Percentiles rank a stretch among this genome's conserved stretches.
Conservation (phyloP, 73 alveolate species). For the Diophrys appendiculata region DNA sequence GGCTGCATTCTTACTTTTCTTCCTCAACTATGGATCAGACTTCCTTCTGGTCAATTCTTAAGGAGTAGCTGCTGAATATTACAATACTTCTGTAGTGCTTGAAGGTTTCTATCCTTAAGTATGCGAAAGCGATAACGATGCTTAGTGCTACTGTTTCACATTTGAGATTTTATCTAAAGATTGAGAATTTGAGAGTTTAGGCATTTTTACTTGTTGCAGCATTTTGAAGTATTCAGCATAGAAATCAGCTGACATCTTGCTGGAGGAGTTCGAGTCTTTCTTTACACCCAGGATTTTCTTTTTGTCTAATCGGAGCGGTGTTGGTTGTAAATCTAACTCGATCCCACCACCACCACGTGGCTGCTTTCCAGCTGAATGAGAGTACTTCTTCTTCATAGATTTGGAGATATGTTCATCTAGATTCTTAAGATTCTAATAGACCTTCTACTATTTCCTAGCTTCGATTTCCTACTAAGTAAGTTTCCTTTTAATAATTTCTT, state of each 20-base stretch:
- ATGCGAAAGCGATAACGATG: background rate
- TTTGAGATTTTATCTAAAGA: background rate
- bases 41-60: background rate
- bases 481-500: background rate
- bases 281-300: background rate
- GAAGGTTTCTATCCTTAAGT: background rate
- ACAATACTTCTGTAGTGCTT: background rate
- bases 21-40: background rate
- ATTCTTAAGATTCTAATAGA: background rate
- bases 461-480: background rate
- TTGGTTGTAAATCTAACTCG: background rate
- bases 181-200: background rate
- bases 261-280: background rate
- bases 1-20: background rate
- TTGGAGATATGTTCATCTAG: background rate
- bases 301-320: background rate
- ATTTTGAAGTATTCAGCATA: conserved; percentile 15
- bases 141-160: background rate
- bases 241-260: conserved; percentile 10
- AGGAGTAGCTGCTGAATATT: no score
- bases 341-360: background rate
- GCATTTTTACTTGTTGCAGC: background rate
- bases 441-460: background rate
- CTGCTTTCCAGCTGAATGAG: background rate
- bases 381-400: background rate